Evolutionary conservation across 805 yeast genomes (phyloP), one percentile per base, ranked within the genome.

Genomic region (Pichia manshurica): DNA sequence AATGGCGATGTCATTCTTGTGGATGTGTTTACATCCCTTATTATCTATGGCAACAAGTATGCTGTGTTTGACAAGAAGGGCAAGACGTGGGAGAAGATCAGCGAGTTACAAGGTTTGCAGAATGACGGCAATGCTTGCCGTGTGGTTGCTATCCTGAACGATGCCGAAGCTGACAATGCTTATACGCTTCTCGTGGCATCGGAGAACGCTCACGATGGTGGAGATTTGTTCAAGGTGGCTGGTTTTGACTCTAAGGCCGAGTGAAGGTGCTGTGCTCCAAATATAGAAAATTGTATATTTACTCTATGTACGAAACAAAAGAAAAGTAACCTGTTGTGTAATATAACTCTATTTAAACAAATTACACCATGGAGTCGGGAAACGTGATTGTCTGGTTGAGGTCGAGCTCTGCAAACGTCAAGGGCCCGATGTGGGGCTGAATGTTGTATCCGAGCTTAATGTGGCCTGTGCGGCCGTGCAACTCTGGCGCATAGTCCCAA

Each of bases 391-490:
- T 49, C 19, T 53, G 51, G 19, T 52, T 53, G 15, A 61, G 55
- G 32, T 58, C 58, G 9, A 79, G 73, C 46, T 75, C 74, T 3
- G 96, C 96, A 64, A 71, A 85, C 0, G 80, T 62, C 53, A 91
- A 67, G 0, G 88, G 79, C 12, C 99, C 99, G 7, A 91, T 79
- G 63, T 81, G 74, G 1, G 99, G 99, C 68, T 91, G 98, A 40
- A 91, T 75, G 62, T 90, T 90, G 91, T 96, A 91, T 53, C 87
- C 89, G 45, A 91, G 70, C 51, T 73, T 78, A 48, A 91, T 70
- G 4, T 68, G 71, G 19, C 95, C 87, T 20, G 82, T 77, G 57
- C 85, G 78, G 45, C 77, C 79, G 43, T 78, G 69, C 51, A 83
- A 75, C 20, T 74, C 66, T 45, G 77, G 75, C 57, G 81, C 82